Percentiles rank a stretch among this genome's conserved stretches.
These are phyloP conservation scores for Platanus orientalis DNA, from an alignment of 164 flowering plant species.

Conservation along the genomic window DNA sequence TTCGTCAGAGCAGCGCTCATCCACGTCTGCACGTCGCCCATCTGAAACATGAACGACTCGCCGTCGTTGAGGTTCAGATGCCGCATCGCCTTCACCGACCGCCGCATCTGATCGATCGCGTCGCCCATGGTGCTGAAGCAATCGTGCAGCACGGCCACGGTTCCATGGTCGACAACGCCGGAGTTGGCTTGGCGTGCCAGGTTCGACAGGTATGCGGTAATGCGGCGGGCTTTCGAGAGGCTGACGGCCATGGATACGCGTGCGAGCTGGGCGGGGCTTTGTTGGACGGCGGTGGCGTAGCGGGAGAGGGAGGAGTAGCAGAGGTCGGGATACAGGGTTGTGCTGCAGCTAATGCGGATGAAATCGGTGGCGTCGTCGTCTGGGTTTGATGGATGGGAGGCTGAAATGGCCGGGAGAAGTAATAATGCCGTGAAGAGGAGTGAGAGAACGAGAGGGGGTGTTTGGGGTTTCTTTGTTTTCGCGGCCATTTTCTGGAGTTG, in stretches of 20 bases:
- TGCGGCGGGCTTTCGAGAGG: constrained; percentile 36
- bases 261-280: constrained; percentile 53
- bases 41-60: constrained; percentile 49
- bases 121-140: constrained; percentile 58
- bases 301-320: constrained; percentile 62
- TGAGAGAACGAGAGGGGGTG: constrained; percentile 4
- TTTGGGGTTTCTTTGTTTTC: too few species aligned
- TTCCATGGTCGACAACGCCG: constrained; percentile 33
- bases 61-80: constrained; percentile 19
- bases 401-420: constrained; percentile 14
- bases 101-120: constrained; percentile 61
- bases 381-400: constrained; percentile 8
- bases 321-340: constrained; percentile 57
- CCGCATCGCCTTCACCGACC: constrained; percentile 61
- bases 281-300: constrained; percentile 48
- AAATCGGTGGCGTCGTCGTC: constrained; percentile 31
- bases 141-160: constrained; percentile 61
- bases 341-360: constrained; percentile 71
- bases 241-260: constrained; percentile 49
- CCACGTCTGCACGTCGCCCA: constrained; percentile 94
- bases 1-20: constrained; percentile 92
- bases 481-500: background rate
- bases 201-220: constrained; percentile 36
- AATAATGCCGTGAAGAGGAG: background rate
- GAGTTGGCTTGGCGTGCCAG: constrained; percentile 35